These are phyloP conservation scores for Hibiscus tridactylites DNA, from an alignment of 345 rosid species.

Conservation along the genomic window DNA sequence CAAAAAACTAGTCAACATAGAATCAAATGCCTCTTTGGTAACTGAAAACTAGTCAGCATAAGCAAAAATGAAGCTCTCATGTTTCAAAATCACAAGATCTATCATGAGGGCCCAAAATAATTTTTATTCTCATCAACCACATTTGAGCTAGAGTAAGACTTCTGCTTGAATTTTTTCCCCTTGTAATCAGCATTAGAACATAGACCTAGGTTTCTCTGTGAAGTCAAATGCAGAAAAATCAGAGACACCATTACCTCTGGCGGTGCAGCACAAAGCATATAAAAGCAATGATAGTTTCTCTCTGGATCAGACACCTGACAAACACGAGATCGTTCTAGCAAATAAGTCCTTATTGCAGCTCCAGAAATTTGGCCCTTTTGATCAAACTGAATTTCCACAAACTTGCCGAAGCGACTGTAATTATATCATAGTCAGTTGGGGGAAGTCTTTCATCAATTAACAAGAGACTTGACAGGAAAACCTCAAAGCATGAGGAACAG, in stretches of 20 bases:
- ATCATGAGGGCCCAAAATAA: background rate
- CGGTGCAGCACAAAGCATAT: conserved; percentile 98
- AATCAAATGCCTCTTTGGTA: background rate
- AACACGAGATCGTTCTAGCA: conserved; percentile 94
- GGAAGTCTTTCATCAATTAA: conserved; percentile 10
- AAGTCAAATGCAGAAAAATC: background rate
- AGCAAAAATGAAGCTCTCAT: background rate
- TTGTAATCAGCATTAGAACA: background rate
- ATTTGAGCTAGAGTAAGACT: background rate
- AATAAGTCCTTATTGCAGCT: conserved; percentile 94
- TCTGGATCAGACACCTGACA: conserved; percentile 99
- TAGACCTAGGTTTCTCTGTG: background rate
- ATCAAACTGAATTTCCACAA: conserved; percentile 94
- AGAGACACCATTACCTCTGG: conserved; percentile 41
- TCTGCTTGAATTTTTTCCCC: background rate
- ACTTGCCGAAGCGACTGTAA: conserved; percentile 96
- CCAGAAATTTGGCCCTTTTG: conserved; percentile 81
- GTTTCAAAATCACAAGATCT: background rate
- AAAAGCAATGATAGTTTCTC: conserved; percentile 98
- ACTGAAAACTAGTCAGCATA: background rate
- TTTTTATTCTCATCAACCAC: background rate
- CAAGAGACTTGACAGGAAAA: background rate
- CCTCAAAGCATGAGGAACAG: conserved; percentile 7
- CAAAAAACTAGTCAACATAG: background rate
- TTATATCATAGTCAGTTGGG: conserved; percentile 14